These are phyloP conservation scores for Agrocybe chaxingu DNA, from an alignment of 768 basidiomycete genomes.

Conservation along the genomic window DNA sequence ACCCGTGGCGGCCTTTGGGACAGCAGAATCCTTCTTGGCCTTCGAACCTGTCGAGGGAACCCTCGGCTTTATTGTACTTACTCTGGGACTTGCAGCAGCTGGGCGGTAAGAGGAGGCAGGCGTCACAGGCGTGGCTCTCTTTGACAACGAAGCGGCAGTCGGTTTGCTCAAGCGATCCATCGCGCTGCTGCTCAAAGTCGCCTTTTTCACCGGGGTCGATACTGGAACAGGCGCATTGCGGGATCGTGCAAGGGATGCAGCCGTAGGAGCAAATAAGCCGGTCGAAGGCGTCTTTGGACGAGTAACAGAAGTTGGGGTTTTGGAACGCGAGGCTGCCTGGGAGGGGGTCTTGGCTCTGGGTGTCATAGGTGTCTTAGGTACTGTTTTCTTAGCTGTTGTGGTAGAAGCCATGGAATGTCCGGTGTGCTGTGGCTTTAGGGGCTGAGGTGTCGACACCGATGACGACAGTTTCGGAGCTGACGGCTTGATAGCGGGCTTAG, in stretches of 20 bases:
- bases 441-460: conserved; percentile 18
- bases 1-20: conserved; percentile 13
- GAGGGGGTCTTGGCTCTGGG: conserved; percentile 20
- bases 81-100: conserved; percentile 16
- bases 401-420: conserved; percentile 26
- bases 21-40: not conserved
- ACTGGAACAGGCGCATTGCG: conserved; percentile 48
- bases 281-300: conserved; percentile 63
- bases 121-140: conserved; percentile 42
- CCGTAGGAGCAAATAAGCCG: conserved; percentile 78
- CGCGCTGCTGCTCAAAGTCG: conserved; percentile 46
- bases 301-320: conserved; percentile 31
- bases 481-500: conserved; percentile 23
- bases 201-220: conserved; percentile 51
- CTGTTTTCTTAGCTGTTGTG: conserved; percentile 17
- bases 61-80: conserved; percentile 20
- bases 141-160: conserved; percentile 74
- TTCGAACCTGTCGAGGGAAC: conserved; percentile 13
- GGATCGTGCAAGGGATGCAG: conserved; percentile 72
- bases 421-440: conserved; percentile 33
- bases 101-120: conserved; percentile 26
- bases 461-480: conserved; percentile 18
- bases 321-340: conserved; percentile 30
- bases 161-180: conserved; percentile 76
- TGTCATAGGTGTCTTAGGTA: conserved; percentile 16